A percentile compares a stretch with the other conserved stretches of the same genome.
Evolutionary conservation across 2,329 filamentous ascomycete genomes (phyloP).

Genomic region (Penicillium sp.): DNA sequence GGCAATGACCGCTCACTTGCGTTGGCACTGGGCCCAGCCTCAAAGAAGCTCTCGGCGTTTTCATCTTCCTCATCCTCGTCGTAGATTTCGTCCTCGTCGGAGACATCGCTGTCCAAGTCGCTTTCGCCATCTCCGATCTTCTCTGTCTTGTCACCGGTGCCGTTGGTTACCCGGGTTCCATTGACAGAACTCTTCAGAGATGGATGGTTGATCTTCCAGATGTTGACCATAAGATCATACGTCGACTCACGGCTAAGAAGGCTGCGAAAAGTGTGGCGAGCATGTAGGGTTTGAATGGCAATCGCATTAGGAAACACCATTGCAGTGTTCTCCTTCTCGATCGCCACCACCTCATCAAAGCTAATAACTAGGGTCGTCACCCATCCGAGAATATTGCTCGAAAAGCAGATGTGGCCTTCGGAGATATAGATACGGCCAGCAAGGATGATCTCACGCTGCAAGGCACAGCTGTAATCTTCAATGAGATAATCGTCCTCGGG

Average conservation of each 20-base stretch:
- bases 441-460: constrained; percentile 93
- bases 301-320: constrained; percentile 96
- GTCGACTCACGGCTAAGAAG: constrained; percentile 93
- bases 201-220: constrained; percentile 97
- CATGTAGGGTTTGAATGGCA: constrained; percentile 93
- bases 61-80: constrained; percentile 57
- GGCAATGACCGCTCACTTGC: constrained; percentile 55
- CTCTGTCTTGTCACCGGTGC: constrained; percentile 86
- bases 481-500: constrained; percentile 98
- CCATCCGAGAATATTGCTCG: constrained; percentile 98
- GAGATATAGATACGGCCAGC: constrained; percentile 95
- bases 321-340: constrained; percentile 95
- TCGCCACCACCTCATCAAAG: constrained; percentile 95
- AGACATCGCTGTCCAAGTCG: constrained; percentile 75
- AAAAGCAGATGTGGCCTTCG: constrained; percentile 96
- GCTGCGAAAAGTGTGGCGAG: constrained; percentile 93
- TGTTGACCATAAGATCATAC: constrained; percentile 95
- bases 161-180: constrained; percentile 79
- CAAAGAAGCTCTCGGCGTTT: constrained; percentile 64
- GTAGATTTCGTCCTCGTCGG: constrained; percentile 69
- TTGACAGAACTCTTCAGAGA: constrained; percentile 89
- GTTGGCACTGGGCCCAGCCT: constrained; percentile 58
- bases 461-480: constrained; percentile 95
- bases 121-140: constrained; percentile 69
- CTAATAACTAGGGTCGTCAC: constrained; percentile 96